Percentiles rank a stretch among this genome's conserved stretches.
Conservation (phyloP, 805 yeast genomes). For the Candida nanaspora region DNA sequence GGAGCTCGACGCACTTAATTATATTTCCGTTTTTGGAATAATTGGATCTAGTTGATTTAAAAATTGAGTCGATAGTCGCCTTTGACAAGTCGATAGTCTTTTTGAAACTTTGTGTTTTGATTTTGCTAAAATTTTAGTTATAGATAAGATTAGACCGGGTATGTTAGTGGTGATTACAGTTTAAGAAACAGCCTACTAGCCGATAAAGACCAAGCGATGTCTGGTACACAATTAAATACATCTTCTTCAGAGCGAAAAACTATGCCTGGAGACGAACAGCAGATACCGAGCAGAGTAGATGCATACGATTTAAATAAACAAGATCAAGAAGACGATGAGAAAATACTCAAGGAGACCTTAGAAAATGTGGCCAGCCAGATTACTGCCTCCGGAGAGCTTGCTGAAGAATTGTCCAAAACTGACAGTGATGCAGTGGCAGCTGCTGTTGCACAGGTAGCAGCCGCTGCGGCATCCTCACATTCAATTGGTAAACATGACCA, state of each 20-base stretch:
- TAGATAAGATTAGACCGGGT: too few relatives aligned
- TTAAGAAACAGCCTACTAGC: too few relatives aligned
- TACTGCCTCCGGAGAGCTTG: neutral
- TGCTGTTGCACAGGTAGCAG: neutral
- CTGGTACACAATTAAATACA: too few relatives aligned
- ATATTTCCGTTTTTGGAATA: constrained; percentile 8
- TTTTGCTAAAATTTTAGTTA: neutral
- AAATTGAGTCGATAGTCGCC: too few relatives aligned
- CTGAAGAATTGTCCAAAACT: neutral
- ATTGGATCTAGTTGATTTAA: neutral
- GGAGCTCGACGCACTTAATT: constrained; percentile 2
- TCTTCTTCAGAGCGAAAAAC: too few relatives aligned
- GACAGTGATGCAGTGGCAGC: neutral
- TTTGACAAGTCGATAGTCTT: too few relatives aligned
- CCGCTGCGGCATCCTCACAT: neutral
- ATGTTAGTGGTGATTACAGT: too few relatives aligned
- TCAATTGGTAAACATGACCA: neutral
- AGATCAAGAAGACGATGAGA: neutral
- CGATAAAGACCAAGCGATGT: too few relatives aligned
- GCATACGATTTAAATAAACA: too few relatives aligned
- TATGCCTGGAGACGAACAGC: too few relatives aligned
- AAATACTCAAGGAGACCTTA: neutral
- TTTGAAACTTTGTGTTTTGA: neutral
- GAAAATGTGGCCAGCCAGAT: neutral
- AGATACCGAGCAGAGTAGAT: too few relatives aligned